phyloP scores from a whole-genome alignment of 345 rosid species.

The Moringa oleifera region DNA sequence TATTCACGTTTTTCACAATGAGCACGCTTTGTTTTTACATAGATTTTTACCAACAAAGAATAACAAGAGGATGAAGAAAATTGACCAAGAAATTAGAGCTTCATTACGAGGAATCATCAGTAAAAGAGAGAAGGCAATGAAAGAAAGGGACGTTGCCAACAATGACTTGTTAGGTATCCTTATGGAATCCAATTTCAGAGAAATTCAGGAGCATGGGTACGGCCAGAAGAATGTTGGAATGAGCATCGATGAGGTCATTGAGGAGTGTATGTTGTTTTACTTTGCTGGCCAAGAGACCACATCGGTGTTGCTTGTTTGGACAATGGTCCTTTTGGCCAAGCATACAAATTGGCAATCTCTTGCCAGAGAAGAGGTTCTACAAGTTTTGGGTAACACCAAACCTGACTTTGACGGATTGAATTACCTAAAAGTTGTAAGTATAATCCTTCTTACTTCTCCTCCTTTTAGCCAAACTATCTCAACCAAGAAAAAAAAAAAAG shows the following conservation, averaged over 20 bases:
- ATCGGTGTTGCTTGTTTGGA: constrained; percentile 28
- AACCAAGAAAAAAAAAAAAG: no score
- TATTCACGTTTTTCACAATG: not conserved
- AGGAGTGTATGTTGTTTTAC: constrained; percentile 30
- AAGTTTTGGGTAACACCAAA: constrained; percentile 17
- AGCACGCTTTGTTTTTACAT: not conserved
- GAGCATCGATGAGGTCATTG: constrained; percentile 21
- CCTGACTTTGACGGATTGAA: constrained; percentile 15
- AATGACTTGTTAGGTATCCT: constrained; percentile 30
- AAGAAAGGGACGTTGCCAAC: not conserved
- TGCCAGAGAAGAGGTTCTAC: constrained; percentile 32
- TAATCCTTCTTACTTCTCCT: no score
- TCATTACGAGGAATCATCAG: constrained; percentile 18
- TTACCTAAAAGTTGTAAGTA: constrained; percentile 23
- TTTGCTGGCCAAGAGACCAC: constrained; percentile 35
- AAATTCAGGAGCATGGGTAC: constrained; percentile 10
- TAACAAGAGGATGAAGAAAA: constrained; percentile 22
- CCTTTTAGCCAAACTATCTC: no score
- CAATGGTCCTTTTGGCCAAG: constrained; percentile 22
- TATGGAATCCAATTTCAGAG: constrained; percentile 16
- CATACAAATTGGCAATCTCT: constrained; percentile 25
- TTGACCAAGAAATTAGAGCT: constrained; percentile 11
- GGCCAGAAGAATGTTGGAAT: constrained; percentile 13
- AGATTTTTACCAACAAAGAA: constrained; percentile 27
- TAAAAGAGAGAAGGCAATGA: constrained; percentile 16